A percentile compares a stretch with the other conserved stretches of the same genome.
Evolutionary conservation across 2,329 filamentous ascomycete species (phyloP).

Genomic region (Calonectria crousiana): DNA sequence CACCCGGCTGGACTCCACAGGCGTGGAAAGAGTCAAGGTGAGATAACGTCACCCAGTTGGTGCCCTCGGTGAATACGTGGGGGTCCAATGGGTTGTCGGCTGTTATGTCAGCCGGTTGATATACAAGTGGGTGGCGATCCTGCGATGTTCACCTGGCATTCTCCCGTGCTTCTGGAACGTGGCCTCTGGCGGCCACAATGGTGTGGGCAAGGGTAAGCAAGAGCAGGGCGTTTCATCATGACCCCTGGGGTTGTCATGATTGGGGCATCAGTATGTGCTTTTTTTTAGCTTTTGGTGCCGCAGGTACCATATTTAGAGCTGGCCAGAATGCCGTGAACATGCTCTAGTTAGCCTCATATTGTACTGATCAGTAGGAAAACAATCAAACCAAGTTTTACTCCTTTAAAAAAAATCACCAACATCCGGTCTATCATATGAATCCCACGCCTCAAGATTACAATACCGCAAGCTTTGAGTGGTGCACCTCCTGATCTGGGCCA

Average conservation of each 20-base stretch:
- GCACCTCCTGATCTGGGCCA: background rate
- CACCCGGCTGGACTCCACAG: background rate
- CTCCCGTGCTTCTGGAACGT: constrained; percentile 26
- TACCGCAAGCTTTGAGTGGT: background rate
- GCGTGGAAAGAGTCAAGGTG: constrained; percentile 14
- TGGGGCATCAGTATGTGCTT: background rate
- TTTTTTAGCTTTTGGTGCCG: background rate
- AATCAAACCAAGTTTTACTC: background rate
- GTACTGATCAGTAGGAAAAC: background rate
- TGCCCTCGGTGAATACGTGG: constrained; percentile 19
- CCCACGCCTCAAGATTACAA: background rate
- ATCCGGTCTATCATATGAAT: background rate
- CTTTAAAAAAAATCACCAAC: background rate
- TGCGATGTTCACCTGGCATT: background rate
- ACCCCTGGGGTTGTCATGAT: background rate
- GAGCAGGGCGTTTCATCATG: background rate
- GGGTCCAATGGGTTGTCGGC: constrained; percentile 12
- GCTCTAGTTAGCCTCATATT: background rate
- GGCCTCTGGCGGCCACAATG: background rate
- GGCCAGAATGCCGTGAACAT: background rate
- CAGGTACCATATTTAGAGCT: background rate
- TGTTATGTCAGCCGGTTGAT: constrained; percentile 8
- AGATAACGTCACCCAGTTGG: constrained; percentile 18
- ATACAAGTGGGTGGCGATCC: background rate
- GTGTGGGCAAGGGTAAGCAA: background rate